Evolutionary conservation across 106 monocot genomes (phyloP), one percentile per base, ranked within the genome.

Genomic region (Dendrobium nobile): DNA sequence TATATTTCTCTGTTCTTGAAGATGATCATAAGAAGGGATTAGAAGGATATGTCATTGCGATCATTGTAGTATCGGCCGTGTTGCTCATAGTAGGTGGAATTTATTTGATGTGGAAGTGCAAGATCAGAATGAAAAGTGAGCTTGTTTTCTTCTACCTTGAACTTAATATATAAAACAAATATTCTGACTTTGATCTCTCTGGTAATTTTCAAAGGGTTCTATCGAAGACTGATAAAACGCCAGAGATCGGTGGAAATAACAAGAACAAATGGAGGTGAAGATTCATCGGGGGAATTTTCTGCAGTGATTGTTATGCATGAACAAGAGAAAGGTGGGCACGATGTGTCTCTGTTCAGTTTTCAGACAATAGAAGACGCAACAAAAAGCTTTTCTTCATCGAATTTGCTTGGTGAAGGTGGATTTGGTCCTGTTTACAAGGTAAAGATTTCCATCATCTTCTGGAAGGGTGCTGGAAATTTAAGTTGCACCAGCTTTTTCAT

Each of bases 401-500:
- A 88, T 68, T 77, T 84, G 77, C 88, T 91, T 72, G 90, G 90
- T 2, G 70, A 82, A 86, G 90, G 90, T 13, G 90, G 90, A 47
- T 91, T 91, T 72, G 88, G 90, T 73, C 79, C 82, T 56, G 90
- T 91, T 37, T 91, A 88, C 59, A 91, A 91, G 90, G 90, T 91
- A 84, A 45, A 64, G 18, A 27, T 43, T 43, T 74, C 19, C 7
- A 41, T 42, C 19, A 31, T 22, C 8, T 22, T 61, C 22, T 61
- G 61, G 22, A 61, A 61, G 61, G 24, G 61, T 61, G 5, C 61
- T 61, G 22, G n/a, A 61, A 22, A 61, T 22, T 61, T 20, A 22
- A 61, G n/a, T 22, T 3, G 22, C 20, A 7, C n/a, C 5, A 7
- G 5, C 61, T 61, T 4, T 10, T 61, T 24, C 4, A 61, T 61